phyloP scores from a whole-genome alignment of 2,329 filamentous ascomycete species.

The Orbilia ellipsospora region DNA sequence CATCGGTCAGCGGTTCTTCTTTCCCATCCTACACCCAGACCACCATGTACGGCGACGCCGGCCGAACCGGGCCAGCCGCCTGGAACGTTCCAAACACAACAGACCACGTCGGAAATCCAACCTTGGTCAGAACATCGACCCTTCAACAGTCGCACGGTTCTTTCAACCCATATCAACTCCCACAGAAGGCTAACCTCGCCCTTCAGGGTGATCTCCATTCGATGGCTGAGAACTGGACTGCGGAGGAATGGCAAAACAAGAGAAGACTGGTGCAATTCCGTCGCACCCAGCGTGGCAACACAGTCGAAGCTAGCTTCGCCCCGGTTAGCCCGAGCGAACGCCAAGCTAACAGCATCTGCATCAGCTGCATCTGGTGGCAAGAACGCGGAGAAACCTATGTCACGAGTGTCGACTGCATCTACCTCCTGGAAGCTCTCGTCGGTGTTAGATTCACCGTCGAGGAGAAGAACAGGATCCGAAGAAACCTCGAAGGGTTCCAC shows the following conservation, averaged over 20 bases:
- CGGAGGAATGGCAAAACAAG: constrained; percentile 81
- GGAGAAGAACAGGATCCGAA: constrained; percentile 96
- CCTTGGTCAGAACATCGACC: constrained; percentile 75
- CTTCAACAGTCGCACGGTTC: constrained; percentile 69
- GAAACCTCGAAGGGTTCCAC: constrained; percentile 93
- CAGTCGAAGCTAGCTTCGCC: constrained; percentile 82
- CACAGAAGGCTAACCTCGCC: constrained; percentile 84
- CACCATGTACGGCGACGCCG: constrained; percentile 64
- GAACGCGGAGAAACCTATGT: constrained; percentile 92
- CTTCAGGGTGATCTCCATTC: constrained; percentile 84
- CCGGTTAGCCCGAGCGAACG: constrained; percentile 82
- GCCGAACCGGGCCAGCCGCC: constrained; percentile 60
- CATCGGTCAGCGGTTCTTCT: constrained; percentile 64
- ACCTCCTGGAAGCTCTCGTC: constrained; percentile 90
- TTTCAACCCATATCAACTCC: constrained; percentile 82
- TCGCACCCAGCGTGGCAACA: constrained; percentile 82
- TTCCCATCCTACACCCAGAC: constrained; percentile 68
- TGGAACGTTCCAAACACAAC: constrained; percentile 48
- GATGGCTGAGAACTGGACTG: constrained; percentile 85
- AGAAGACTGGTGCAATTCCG: constrained; percentile 89
- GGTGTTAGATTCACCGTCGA: constrained; percentile 90
- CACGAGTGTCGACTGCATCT: constrained; percentile 96
- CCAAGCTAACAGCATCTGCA: constrained; percentile 84
- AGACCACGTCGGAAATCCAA: constrained; percentile 65
- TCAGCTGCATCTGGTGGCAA: constrained; percentile 97